Base-by-base conservation (phyloP, 495 filamentous ascomycete genomes). In the Aspergillus ostianus region DNA sequence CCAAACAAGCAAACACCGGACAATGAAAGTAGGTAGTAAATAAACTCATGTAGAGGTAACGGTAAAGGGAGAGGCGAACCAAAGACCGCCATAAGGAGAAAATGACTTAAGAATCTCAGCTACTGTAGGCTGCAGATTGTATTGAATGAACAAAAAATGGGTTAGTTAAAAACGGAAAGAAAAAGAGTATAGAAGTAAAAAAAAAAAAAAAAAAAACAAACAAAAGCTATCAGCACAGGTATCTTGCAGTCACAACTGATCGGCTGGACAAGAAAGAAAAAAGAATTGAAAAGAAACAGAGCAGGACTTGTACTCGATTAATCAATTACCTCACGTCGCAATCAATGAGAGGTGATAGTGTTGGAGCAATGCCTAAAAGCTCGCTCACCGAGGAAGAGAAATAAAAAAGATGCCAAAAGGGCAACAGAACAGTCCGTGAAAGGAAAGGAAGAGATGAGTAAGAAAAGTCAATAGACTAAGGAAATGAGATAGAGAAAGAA, bases 181-280 rank as follows among this genome's bases (percentile, higher is more conserved):
- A 56, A 56, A 55, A 58, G 53, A 41, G 46, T 29, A 52, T 26
- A 55, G 23, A 15, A 47, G 29, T 9, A 30, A 56, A 9, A 29
- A 2, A 67, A 59, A 55, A 56, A 67, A 53, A 60, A 55, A 41
- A 50, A 53, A 63, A 61, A 29, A 50, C 59, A 61, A 57, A 36
- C 47, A 57, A 53, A 19, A 64, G 45, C 56, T 73, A 62, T 66
- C 67, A 67, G 70, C 67, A 69, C 64, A 74, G 72, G 68, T 77
- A 74, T 75, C 74, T 70, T 75, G 64, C 69, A 74, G 68, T 71
- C 73, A 66, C 65, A 15, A 67, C 64, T 64, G 70, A 66, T 66
- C 66, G 65, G 64, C 65, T 54, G 59, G 55, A 50, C 56, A 67
- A 62, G 51, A 20, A 62, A 64, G 47, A 47, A 60, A 59, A 67